Evolutionary conservation across 2,329 filamentous ascomycete genomes (phyloP), one percentile per base, ranked within the genome.

Genomic region (Ascochyta pisi): DNA sequence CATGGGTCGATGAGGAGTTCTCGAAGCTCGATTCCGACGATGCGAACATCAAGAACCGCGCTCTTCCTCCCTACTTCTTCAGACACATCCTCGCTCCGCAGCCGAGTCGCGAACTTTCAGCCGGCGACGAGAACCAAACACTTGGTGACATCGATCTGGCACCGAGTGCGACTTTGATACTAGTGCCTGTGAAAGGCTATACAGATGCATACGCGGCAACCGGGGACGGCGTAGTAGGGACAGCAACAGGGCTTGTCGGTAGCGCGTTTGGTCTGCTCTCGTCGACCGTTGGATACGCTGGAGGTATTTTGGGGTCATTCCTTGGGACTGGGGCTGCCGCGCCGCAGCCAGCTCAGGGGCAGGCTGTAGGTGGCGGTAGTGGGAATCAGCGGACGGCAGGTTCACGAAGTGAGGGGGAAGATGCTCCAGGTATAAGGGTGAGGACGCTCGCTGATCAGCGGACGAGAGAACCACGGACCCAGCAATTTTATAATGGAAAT

Each of bases 401-500:
- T 33, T 41, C 47, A n/a, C 47, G 56, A 15, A 50, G 44, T 49
- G 59, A 64, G 9, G 23, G 39, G 5, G n/a, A 62, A 3, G 61
- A 64, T 26, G 63, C 64, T 10, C 56, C 62, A 4, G 69, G 65
- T 16, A 68, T 80, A 12, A 73, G 77, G 47, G 76, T 82, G 15
- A 71, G 79, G 53, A 72, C 69, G 22, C 49, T 83, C 40, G 76
- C 78, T 19, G 80, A 82, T 71, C 78, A 80, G 66, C 62, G 77
- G 37, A 78, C 82, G 19, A 79, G 84, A 58, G 79, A 82, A 35
- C 80, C 81, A 49, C 76, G 84, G 51, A 51, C 15, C 16, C 83
- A 86, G 40, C 89, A 96, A 69, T 84, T 96, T 42, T 96, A 97
- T 71, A 97, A 97, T 69, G 93, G 93, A 1, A 97, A 96, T 70